Evolutionary conservation across 2,329 filamentous ascomycete species (phyloP).

Genomic region (Cladophialophora chaetospira): DNA sequence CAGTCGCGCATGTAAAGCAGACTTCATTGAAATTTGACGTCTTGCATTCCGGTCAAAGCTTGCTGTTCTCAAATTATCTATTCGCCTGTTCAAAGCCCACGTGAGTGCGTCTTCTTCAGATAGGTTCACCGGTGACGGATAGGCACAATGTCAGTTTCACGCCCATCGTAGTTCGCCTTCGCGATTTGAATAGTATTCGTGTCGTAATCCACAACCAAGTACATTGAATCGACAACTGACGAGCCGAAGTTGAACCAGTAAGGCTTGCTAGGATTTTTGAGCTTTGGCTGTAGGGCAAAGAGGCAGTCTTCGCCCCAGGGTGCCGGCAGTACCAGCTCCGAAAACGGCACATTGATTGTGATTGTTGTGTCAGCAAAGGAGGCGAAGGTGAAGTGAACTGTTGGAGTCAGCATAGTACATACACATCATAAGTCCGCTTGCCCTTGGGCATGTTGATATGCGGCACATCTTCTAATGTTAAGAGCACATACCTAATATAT

Average conservation of each 20-base stretch:
- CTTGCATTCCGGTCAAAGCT: too few relatives aligned
- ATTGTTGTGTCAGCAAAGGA: background rate
- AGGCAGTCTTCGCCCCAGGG: background rate
- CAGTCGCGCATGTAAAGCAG: too few relatives aligned
- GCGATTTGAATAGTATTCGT: background rate
- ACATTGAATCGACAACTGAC: background rate
- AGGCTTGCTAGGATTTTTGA: background rate
- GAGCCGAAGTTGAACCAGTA: background rate
- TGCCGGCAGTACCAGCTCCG: background rate
- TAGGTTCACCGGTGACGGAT: background rate
- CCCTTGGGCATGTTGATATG: too few relatives aligned
- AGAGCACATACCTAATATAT: background rate
- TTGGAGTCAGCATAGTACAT: background rate
- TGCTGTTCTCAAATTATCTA: too few relatives aligned
- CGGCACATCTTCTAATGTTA: too few relatives aligned
- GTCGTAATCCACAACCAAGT: background rate
- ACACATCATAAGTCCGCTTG: background rate
- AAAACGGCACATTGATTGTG: background rate
- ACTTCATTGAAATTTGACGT: too few relatives aligned
- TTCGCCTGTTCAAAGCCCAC: too few relatives aligned
- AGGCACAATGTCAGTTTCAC: background rate
- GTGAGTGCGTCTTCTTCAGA: too few relatives aligned
- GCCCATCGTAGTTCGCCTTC: background rate
- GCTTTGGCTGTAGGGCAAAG: background rate
- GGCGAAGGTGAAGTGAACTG: background rate